Percentiles rank a stretch among this genome's conserved stretches.
These are phyloP conservation scores for Colletotrichum costaricense DNA, from an alignment of 2,329 filamentous ascomycete species.

Conservation along the genomic window DNA sequence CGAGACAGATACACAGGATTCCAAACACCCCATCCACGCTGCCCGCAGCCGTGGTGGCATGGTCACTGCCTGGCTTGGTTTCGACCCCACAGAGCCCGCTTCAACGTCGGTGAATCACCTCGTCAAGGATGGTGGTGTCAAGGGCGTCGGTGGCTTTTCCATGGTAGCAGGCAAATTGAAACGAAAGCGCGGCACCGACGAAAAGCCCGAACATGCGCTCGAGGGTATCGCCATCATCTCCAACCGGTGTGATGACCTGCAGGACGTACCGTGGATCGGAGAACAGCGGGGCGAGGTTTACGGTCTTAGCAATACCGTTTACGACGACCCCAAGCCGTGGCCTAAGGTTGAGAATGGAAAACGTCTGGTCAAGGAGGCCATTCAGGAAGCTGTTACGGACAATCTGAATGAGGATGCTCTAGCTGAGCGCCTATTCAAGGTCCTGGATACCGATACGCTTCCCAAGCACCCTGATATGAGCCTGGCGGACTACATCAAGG, in stretches of 20 bases:
- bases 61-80: slow-evolving; percentile 71
- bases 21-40: slow-evolving; percentile 63
- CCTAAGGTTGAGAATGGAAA: slow-evolving; percentile 69
- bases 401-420: slow-evolving; percentile 59
- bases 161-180: slow-evolving; percentile 72
- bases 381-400: slow-evolving; percentile 53
- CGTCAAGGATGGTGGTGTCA: slow-evolving; percentile 63
- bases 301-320: slow-evolving; percentile 73
- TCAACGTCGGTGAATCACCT: slow-evolving; percentile 63
- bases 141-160: slow-evolving; percentile 74
- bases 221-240: slow-evolving; percentile 71
- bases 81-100: slow-evolving; percentile 58
- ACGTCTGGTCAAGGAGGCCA: slow-evolving; percentile 53
- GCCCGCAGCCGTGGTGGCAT: slow-evolving; percentile 71
- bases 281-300: slow-evolving; percentile 63
- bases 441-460: slow-evolving; percentile 69
- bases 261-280: slow-evolving; percentile 69
- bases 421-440: slow-evolving; percentile 60
- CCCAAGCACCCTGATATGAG: slow-evolving; percentile 53
- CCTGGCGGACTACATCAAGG: slow-evolving; percentile 64
- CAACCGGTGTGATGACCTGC: slow-evolving; percentile 65
- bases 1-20: slow-evolving; percentile 62
- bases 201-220: slow-evolving; percentile 39
- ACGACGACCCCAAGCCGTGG: slow-evolving; percentile 65
- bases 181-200: slow-evolving; percentile 40